Evolutionary conservation across 768 basidiomycete genomes (phyloP), one percentile per base, ranked within the genome.

Genomic region (Boletus fagicola): DNA sequence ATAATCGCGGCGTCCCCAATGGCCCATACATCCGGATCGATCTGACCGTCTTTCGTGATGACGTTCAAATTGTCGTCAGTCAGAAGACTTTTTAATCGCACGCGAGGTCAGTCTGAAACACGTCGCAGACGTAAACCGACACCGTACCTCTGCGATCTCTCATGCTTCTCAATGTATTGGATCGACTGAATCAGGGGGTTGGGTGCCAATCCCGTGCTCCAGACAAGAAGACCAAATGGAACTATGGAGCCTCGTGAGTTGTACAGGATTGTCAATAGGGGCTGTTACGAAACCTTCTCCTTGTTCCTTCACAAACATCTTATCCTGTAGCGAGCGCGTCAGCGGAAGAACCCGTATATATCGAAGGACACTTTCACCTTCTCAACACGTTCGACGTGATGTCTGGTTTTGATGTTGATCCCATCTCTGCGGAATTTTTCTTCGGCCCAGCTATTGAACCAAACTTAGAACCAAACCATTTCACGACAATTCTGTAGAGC

Each of bases 151-250:
- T 78, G 75, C 0, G 84, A 81, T 70, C 79, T 83, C 15, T 77
- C 73, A 57, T 90, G 77, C 65, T 90, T 91, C 65, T 78, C 75
- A 3, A 87, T 75, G 46, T 80, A 83, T 8, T 74, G 70, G 47
- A 92, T 81, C 0, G 80, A 77, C 57, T 80, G 72, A 51, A 94
- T 80, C 28, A 94, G 74, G 8, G 93, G 92, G 67, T 94, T 94
- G 4, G 90, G 84, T 6, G 90, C 81, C 3, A 94, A 76, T 2
- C 92, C 93, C 2, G 93, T 94, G 58, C 86, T 88, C 92, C 92
- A 94, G 16, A 94, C 90, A 12, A 92, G 80, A 22, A 94, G 75
- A 26, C 93, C 92, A 69, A 87, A 90, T 7, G 83, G 85, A 38
- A 92, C 91, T 91, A 57, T 13, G 58, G 48, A 49, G 54, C 51